Conservation (phyloP, 805 yeast species). For the Jamesozyma jinghongensis region DNA sequence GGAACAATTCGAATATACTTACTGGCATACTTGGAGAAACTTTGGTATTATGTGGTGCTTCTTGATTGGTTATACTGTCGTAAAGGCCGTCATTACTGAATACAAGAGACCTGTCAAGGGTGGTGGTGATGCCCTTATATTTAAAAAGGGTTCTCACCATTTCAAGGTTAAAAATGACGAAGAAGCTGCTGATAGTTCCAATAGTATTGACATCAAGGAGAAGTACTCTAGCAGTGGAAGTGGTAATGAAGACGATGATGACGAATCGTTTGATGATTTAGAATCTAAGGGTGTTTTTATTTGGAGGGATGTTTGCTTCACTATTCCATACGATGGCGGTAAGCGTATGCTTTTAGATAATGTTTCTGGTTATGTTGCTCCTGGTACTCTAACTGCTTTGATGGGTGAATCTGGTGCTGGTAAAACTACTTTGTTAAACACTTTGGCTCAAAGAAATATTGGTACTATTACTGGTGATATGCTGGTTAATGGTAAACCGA, state of each 20-base stretch:
- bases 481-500: conserved; percentile 47
- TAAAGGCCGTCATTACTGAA: conserved; percentile 21
- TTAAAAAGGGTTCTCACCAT: conserved; percentile 41
- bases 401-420: conserved; percentile 76
- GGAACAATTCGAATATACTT: conserved; percentile 41
- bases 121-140: conserved; percentile 36
- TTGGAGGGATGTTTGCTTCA: conserved; percentile 65
- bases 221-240: conserved; percentile 5
- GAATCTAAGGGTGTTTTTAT: conserved; percentile 43
- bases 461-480: conserved; percentile 59
- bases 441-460: conserved; percentile 54
- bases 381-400: conserved; percentile 65
- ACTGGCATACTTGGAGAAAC: conserved; percentile 70
- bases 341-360: conserved; percentile 46
- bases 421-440: conserved; percentile 60
- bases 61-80: conserved; percentile 14
- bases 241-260: conserved; percentile 3
- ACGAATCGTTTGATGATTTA: conserved; percentile 19
- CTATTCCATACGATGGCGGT: conserved; percentile 49
- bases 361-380: conserved; percentile 69
- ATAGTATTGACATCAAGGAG: conserved; percentile 9
- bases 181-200: conserved; percentile 12
- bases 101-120: conserved; percentile 19
- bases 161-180: conserved; percentile 10
- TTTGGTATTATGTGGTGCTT: conserved; percentile 57